Evolutionary conservation across 2,329 filamentous ascomycete species (phyloP).

Genomic region (Aspergillus sp.): DNA sequence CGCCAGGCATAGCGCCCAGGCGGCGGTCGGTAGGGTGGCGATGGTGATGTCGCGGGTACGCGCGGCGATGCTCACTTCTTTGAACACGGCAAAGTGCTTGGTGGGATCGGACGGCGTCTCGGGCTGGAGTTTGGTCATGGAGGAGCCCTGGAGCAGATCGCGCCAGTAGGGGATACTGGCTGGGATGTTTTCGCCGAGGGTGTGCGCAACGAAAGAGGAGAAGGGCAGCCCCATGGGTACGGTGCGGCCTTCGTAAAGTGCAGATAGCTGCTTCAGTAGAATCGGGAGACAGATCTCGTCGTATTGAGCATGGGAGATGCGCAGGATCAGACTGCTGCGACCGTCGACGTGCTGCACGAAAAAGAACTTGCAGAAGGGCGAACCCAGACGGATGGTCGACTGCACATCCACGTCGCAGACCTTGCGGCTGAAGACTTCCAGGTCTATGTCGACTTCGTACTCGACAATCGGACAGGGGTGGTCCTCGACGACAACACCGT

Average conservation of each 20-base stretch:
- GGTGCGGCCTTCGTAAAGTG: conserved; percentile 39
- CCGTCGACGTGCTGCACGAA: conserved; percentile 29
- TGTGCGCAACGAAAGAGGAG: conserved; percentile 33
- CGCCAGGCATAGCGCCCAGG: conserved; percentile 59
- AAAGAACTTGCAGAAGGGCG: conserved; percentile 56
- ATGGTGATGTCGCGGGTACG: conserved; percentile 54
- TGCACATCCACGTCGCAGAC: conserved; percentile 52
- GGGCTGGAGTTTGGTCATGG: conserved; percentile 34
- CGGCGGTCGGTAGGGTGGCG: conserved; percentile 59
- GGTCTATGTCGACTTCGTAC: conserved; percentile 46
- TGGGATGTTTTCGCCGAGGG: conserved; percentile 25
- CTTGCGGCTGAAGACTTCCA: conserved; percentile 48
- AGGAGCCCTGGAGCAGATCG: conserved; percentile 51
- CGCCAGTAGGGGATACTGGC: conserved; percentile 49
- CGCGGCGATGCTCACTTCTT: conserved; percentile 36
- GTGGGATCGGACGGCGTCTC: conserved; percentile 4
- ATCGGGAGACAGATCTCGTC: conserved; percentile 62
- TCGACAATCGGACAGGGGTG: conserved; percentile 47
- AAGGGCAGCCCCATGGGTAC: conserved; percentile 33
- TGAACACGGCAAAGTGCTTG: conserved; percentile 9
- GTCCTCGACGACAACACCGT: conserved; percentile 8
- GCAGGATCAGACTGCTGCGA: conserved; percentile 40
- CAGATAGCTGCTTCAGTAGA: conserved; percentile 56
- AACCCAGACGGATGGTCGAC: conserved; percentile 53
- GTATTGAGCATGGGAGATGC: conserved; percentile 64